Conservation (phyloP, 108 stramenopile genomes). For the Cafeteria roenbergensis region DNA sequence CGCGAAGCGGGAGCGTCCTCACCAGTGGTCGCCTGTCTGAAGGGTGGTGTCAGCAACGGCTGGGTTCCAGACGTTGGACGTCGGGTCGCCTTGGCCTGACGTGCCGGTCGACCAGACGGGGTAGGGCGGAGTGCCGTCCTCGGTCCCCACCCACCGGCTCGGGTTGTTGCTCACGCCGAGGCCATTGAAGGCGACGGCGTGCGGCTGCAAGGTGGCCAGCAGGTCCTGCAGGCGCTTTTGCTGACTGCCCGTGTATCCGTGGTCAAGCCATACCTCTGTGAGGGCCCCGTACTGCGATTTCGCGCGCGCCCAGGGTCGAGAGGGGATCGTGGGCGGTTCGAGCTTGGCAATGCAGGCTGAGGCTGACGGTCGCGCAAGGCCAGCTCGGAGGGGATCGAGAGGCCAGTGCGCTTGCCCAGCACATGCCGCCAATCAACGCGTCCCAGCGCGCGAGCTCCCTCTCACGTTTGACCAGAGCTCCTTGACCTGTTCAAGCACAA, state of each 20-base stretch:
- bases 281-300: background rate
- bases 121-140: background rate
- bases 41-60: background rate
- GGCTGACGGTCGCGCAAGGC: too few relatives aligned
- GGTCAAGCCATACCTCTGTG: background rate
- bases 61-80: background rate
- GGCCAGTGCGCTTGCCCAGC: too few relatives aligned
- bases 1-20: too few relatives aligned
- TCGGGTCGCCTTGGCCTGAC: background rate
- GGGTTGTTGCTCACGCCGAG: background rate
- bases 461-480: conserved; percentile 5
- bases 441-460: too few relatives aligned
- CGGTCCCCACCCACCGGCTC: background rate
- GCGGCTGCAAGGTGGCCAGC: background rate
- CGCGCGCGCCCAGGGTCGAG: too few relatives aligned
- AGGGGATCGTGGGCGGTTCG: too few relatives aligned
- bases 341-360: too few relatives aligned
- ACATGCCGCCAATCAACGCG: too few relatives aligned
- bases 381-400: too few relatives aligned
- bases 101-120: background rate
- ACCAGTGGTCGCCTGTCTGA: background rate
- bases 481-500: background rate
- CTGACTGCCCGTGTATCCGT: background rate
- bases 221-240: background rate
- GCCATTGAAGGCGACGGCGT: background rate